Evolutionary conservation across 352 stramenopile species (phyloP).

Genomic region (Phytophthora vignae): DNA sequence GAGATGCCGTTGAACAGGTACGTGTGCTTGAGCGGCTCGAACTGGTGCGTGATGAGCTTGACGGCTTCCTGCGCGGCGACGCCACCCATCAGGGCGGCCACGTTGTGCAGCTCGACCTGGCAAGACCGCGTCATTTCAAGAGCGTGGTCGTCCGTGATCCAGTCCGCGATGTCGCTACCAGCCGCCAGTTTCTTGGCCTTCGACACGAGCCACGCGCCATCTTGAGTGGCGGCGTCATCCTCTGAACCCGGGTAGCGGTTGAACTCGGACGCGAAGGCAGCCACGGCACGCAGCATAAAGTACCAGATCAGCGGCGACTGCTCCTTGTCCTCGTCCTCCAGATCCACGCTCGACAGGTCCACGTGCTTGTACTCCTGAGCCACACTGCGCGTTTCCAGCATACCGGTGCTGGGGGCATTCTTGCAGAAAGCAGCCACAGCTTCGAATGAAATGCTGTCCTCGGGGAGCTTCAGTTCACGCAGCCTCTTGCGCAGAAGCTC

Average conservation of each 20-base stretch:
- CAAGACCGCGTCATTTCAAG: slow-evolving; percentile 94
- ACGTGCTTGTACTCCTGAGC: slow-evolving; percentile 83
- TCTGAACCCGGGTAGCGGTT: slow-evolving; percentile 87
- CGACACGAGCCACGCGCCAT: slow-evolving; percentile 68
- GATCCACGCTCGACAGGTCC: slow-evolving; percentile 68
- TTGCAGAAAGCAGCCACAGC: slow-evolving; percentile 93
- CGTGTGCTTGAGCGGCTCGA: slow-evolving; percentile 97
- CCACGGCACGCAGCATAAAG: slow-evolving; percentile 90
- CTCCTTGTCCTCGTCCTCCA: slow-evolving; percentile 80
- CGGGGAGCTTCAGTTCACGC: slow-evolving; percentile 32
- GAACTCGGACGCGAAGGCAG: slow-evolving; percentile 55
- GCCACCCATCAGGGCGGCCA: slow-evolving; percentile 95
- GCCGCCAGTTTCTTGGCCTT: slow-evolving; percentile 54
- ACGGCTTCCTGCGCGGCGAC: slow-evolving; percentile 97
- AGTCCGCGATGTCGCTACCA: slow-evolving; percentile 45
- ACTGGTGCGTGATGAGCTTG: slow-evolving; percentile 98
- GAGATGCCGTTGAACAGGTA: slow-evolving; percentile 99
- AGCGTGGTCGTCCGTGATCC: slow-evolving; percentile 80
- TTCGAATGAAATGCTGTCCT: slow-evolving; percentile 60
- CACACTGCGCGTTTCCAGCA: slow-evolving; percentile 84
- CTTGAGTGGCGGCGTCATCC: slow-evolving; percentile 56
- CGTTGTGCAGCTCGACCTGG: slow-evolving; percentile 94
- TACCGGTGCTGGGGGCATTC: slow-evolving; percentile 90
- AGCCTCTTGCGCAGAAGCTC: slow-evolving; percentile 46
- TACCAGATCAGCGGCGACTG: slow-evolving; percentile 97